phyloP scores from a whole-genome alignment of 306 rosid genomes.

The Prunus salicina region DNA sequence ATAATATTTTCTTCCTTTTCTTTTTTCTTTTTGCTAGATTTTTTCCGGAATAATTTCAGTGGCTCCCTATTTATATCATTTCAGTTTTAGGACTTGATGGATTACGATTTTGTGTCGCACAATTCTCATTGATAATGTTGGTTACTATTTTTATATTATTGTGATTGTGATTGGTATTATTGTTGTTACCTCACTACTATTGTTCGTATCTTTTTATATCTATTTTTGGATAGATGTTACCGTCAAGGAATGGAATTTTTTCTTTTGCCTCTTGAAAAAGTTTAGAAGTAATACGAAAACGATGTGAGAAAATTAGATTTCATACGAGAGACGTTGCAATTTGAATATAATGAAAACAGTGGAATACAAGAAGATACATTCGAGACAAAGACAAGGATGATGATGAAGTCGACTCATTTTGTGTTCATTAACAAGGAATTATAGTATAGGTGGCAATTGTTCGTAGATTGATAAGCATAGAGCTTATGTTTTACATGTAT shows the following conservation, averaged over 20 bases:
- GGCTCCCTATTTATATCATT: neutral
- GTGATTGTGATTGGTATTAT: neutral
- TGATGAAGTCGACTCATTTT: neutral
- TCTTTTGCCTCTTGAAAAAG: neutral
- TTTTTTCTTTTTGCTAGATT: neutral
- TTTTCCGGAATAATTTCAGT: neutral
- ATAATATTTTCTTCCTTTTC: neutral
- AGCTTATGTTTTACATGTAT: neutral
- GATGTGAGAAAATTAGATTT: neutral
- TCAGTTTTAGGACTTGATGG: neutral
- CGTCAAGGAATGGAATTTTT: neutral
- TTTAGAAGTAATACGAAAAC: neutral
- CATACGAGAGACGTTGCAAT: neutral
- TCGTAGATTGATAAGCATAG: neutral
- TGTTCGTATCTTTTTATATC: neutral
- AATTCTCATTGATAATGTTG: neutral
- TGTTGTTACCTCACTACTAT: neutral
- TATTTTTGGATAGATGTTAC: neutral
- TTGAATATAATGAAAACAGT: neutral
- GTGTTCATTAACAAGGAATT: neutral
- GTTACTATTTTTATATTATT: neutral
- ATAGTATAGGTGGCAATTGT: neutral
- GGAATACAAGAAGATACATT: neutral
- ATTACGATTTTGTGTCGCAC: neutral
- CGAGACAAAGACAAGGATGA: neutral